A percentile compares a stretch with the other conserved stretches of the same genome.
These are phyloP conservation scores for Leucosporidium creatinivorum DNA, from an alignment of 768 basidiomycete genomes.

Conservation along the genomic window DNA sequence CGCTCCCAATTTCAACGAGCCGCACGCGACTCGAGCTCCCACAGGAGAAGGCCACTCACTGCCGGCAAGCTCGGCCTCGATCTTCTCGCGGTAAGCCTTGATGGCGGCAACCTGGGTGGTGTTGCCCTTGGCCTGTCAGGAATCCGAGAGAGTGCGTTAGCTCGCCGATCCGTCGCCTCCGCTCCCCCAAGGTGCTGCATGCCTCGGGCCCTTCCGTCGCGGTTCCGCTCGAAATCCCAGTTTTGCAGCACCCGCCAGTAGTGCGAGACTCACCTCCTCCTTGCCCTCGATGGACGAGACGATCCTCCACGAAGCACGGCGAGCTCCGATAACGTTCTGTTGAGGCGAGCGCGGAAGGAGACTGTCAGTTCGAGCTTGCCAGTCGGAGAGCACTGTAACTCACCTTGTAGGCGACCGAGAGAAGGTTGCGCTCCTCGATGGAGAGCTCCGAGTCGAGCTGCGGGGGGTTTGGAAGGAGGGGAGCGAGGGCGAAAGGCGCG, in stretches of 20 bases:
- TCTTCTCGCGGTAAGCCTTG: conserved; percentile 96
- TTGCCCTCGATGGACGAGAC: conserved; percentile 98
- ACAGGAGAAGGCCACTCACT: conserved; percentile 39
- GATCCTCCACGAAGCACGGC: conserved; percentile 95
- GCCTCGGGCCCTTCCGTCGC: background rate
- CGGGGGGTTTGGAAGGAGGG: conserved; percentile 43
- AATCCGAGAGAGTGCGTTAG: background rate
- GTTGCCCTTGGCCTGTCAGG: conserved; percentile 68
- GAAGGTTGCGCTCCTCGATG: conserved; percentile 94
- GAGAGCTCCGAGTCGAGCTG: conserved; percentile 90
- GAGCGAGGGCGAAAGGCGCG: background rate
- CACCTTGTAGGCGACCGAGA: conserved; percentile 95
- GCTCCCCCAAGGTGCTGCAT: background rate
- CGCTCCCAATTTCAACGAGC: background rate
- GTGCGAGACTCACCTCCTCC: conserved; percentile 56
- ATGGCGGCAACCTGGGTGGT: conserved; percentile 92
- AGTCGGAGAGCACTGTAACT: background rate
- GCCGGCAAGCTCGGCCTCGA: conserved; percentile 90
- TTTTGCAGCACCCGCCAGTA: background rate
- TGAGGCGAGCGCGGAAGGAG: background rate
- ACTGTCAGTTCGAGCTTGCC: background rate
- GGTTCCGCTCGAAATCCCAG: conserved; percentile 5
- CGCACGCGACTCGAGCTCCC: background rate
- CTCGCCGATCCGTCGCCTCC: background rate
- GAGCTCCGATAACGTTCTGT: conserved; percentile 69